Evolutionary conservation across 2,329 filamentous ascomycete species (phyloP), one percentile per base, ranked within the genome.

Genomic region (Phyllosticta citrichinensis): DNA sequence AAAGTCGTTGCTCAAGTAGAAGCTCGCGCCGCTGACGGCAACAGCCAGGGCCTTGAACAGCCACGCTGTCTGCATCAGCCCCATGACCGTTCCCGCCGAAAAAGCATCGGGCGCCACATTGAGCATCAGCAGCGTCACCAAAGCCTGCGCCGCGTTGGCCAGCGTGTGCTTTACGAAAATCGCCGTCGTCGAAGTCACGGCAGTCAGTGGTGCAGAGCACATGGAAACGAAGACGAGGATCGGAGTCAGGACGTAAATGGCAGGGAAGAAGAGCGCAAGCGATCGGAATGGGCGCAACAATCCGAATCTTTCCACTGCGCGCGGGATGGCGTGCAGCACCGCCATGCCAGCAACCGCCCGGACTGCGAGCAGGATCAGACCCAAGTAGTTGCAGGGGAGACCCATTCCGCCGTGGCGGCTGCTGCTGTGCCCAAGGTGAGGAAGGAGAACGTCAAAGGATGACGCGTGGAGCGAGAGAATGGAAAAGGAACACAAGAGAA

Each of bases 381-480:
- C 73, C 53, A 79, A 70, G 71, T 73, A 77, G 19, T 72, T 70
- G 69, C 77, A 80, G 10, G 77, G 71, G 47, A 79, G 71, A 35
- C 76, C 76, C 68, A 79, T 76, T 47, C 77, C 77, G 55, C 75
- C 76, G 55, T 76, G 69, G 52, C 74, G 70, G 40, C 74, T 74
- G 64, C 71, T 73, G 62, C 73, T 77, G 67, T 79, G 77, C 54
- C 76, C 76, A 30, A 79, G 72, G 63, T 79, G 76, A 5, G 77
- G 77, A 2, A 79, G 74, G 4, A 80, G 69, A 22, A 76, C 73
- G 61, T 79, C 77, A 62, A 79, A 84, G 54, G 81, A 81, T 2
- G 76, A 79, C 12, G 79, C 79, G 59, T 82, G 83, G 66, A 80
- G 80, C n/a, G 81, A 83, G 35, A 80, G 79, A 47, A 80, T 79